Evolutionary conservation across 345 rosid genomes (phyloP).

Genomic region (Anacardium occidentale): DNA sequence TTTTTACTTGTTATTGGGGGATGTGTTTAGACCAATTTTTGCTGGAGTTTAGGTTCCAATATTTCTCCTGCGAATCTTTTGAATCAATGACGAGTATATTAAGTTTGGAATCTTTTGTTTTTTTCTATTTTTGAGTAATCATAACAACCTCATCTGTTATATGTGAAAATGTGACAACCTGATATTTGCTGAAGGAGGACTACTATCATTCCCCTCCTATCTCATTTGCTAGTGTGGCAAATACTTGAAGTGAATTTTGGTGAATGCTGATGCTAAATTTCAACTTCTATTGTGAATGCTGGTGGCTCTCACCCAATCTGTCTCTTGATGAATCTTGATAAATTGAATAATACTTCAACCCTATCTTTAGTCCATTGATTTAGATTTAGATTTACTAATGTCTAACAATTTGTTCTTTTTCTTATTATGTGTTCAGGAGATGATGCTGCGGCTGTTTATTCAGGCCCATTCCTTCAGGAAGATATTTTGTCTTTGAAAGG

Average conservation of each 20-base stretch:
- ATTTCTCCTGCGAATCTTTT: background rate
- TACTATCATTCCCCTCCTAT: too few relatives aligned
- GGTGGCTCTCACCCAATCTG: background rate
- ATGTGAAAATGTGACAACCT: background rate
- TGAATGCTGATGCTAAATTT: background rate
- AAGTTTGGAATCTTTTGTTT: background rate
- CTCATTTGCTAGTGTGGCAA: background rate
- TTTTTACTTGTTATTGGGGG: background rate
- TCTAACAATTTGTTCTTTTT: background rate
- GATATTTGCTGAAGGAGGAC: background rate
- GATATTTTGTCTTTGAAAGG: constrained; percentile 76
- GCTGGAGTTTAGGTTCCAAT: too few relatives aligned
- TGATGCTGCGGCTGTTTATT: constrained; percentile 36
- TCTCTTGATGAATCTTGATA: background rate
- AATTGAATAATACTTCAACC: background rate
- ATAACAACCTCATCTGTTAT: background rate
- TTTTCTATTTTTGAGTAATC: background rate
- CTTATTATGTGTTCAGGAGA: constrained; percentile 36
- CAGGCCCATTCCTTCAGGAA: constrained; percentile 61
- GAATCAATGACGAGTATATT: background rate
- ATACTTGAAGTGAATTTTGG: constrained; percentile 1
- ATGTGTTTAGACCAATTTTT: background rate
- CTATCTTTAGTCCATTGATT: background rate
- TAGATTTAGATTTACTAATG: background rate
- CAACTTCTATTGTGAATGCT: constrained; percentile 2